Conservation (phyloP, 495 filamentous ascomycete species). For the Endocarpon pusillum region DNA sequence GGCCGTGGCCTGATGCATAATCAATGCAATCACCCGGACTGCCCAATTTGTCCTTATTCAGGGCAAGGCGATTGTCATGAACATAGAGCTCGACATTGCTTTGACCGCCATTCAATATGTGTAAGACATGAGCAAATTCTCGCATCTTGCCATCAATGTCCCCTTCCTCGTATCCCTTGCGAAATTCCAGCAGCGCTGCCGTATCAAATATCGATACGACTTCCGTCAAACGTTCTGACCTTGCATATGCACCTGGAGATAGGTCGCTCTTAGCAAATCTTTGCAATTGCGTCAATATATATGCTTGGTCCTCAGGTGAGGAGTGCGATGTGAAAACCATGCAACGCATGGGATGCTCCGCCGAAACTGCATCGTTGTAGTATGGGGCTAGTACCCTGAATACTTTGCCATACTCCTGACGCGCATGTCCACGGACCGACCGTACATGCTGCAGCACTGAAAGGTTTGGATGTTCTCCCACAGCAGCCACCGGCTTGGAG, state of each 20-base stretch:
- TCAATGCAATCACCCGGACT: constrained; percentile 73
- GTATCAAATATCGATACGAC: constrained; percentile 79
- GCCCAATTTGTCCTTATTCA: constrained; percentile 52
- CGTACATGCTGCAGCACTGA: constrained; percentile 46
- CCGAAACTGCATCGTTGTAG: constrained; percentile 62
- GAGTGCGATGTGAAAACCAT: constrained; percentile 71
- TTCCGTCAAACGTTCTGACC: constrained; percentile 51
- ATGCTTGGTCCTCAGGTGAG: constrained; percentile 76
- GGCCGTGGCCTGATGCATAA: constrained; percentile 32
- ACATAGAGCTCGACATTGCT: constrained; percentile 73
- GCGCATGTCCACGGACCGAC: constrained; percentile 72
- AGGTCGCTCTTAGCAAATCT: constrained; percentile 67
- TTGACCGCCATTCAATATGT: constrained; percentile 62
- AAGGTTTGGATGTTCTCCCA: constrained; percentile 31
- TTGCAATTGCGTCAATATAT: constrained; percentile 64
- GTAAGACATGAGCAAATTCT: constrained; percentile 73
- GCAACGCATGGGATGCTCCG: constrained; percentile 61
- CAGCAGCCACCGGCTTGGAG: constrained; percentile 7
- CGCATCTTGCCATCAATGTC: constrained; percentile 81
- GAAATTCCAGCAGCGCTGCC: constrained; percentile 77
- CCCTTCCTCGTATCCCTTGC: constrained; percentile 74
- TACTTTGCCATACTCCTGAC: constrained; percentile 79
- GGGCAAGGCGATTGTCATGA: constrained; percentile 67
- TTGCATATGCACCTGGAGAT: constrained; percentile 49
- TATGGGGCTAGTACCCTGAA: constrained; percentile 78